Percentiles rank a stretch among this genome's conserved stretches.
These are phyloP conservation scores for Monosporozyma servazzii DNA, from an alignment of 805 yeast species.

Conservation along the genomic window DNA sequence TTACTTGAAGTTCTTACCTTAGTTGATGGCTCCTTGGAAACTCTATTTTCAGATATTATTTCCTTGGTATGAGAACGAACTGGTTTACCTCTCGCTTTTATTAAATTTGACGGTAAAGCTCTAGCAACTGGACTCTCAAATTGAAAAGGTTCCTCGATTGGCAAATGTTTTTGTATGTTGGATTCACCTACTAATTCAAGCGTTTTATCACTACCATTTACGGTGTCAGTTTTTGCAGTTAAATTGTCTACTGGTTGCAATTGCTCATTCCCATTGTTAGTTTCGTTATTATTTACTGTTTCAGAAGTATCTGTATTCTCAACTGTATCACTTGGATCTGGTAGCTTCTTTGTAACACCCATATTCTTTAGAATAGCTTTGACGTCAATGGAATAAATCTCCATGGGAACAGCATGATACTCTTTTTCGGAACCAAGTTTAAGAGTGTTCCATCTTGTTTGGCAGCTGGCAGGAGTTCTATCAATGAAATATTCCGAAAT, in stretches of 20 bases:
- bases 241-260: neutral
- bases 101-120: neutral
- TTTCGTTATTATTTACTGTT: neutral
- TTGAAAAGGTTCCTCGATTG: neutral
- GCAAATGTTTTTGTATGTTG: neutral
- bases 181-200: neutral
- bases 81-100: neutral
- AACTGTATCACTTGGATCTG: neutral
- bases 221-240: neutral
- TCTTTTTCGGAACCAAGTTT: too few relatives aligned
- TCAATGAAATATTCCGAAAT: slow-evolving; percentile 68
- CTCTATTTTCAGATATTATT: neutral
- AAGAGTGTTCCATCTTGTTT: slow-evolving; percentile 19
- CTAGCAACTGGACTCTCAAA: neutral
- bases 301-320: neutral
- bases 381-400: slow-evolving; percentile 5
- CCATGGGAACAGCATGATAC: slow-evolving; percentile 20
- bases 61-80: neutral
- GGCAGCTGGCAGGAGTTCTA: slow-evolving; percentile 84
- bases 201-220: neutral
- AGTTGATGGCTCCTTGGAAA: neutral
- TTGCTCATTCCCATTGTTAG: neutral
- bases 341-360: neutral
- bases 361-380: neutral
- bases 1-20: neutral